These are phyloP conservation scores for Phalaenopsis aphrodite DNA, from an alignment of 106 monocot genomes.

Conservation along the genomic window DNA sequence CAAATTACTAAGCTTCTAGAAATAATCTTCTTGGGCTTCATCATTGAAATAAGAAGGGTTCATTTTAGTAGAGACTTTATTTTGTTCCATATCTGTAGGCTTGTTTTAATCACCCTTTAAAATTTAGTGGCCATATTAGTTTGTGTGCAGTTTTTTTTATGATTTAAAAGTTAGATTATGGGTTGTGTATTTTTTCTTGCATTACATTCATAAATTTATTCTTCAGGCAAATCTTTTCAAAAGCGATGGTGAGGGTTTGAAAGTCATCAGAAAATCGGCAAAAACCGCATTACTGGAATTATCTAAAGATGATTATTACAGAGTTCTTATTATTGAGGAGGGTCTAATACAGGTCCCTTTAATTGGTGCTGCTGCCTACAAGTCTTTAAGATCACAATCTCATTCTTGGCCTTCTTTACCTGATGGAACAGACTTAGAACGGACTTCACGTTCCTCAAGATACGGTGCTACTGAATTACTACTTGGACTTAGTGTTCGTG, in stretches of 20 bases:
- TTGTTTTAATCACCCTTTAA: too few species aligned
- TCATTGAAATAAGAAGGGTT: neutral
- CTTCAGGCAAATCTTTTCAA: constrained; percentile 56
- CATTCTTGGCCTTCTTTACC: constrained; percentile 87
- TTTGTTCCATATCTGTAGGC: neutral
- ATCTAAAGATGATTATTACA: constrained; percentile 64
- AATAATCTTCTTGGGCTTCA: too few species aligned
- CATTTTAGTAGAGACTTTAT: neutral
- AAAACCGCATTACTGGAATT: constrained; percentile 64
- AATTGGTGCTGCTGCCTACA: constrained; percentile 61
- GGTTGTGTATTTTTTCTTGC: constrained; percentile 4
- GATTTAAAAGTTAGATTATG: neutral
- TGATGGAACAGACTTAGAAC: constrained; percentile 63
- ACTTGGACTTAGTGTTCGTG: constrained; percentile 51
- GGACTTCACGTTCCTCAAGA: constrained; percentile 47
- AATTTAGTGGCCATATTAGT: too few species aligned
- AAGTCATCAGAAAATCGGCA: constrained; percentile 60
- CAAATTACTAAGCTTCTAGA: too few species aligned
- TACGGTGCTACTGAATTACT: constrained; percentile 87
- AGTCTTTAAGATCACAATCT: constrained; percentile 46
- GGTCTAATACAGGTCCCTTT: constrained; percentile 67
- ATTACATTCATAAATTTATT: constrained; percentile 1
- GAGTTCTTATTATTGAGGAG: constrained; percentile 66
- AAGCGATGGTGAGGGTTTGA: constrained; percentile 31
- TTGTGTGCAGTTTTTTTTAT: too few species aligned